phyloP scores from a whole-genome alignment of 73 alveolate species.

The Paramecium sonneborni region DNA sequence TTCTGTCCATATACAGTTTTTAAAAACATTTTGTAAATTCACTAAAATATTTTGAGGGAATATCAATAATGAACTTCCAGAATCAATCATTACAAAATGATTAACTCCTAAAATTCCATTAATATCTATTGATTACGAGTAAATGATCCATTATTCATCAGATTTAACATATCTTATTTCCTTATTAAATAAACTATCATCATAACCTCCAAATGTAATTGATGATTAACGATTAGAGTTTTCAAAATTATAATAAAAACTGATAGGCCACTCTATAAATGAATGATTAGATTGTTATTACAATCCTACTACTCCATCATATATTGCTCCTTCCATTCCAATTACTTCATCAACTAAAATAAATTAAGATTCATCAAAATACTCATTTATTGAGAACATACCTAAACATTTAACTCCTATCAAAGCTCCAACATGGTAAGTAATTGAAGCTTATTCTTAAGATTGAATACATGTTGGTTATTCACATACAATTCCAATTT shows the following conservation, averaged over 20 bases:
- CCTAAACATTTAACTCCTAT: conserved; percentile 15
- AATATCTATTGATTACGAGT: not conserved
- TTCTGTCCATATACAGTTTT: not conserved
- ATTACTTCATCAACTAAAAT: not conserved
- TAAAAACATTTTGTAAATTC: not conserved
- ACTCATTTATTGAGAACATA: not conserved
- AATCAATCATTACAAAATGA: not conserved
- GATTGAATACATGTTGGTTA: conserved; percentile 33
- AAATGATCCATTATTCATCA: not conserved
- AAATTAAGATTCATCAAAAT: conserved; percentile 15
- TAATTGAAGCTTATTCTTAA: not conserved
- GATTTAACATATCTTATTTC: conserved; percentile 16
- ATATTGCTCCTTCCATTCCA: conserved; percentile 47
- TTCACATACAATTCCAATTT: conserved; percentile 27
- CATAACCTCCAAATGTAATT: conserved; percentile 52
- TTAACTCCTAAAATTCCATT: not conserved
- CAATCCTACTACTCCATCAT: conserved; percentile 44
- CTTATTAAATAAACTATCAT: not conserved
- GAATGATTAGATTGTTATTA: conserved; percentile 35
- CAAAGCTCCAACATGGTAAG: conserved; percentile 48
- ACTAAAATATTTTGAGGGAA: not conserved
- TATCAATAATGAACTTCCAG: not conserved
- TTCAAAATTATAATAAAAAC: conserved; percentile 44
- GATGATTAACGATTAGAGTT: conserved; percentile 25
- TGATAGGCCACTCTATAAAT: conserved; percentile 37